Conservation (phyloP, 305 asterid species). For the Rubia balearica region DNA sequence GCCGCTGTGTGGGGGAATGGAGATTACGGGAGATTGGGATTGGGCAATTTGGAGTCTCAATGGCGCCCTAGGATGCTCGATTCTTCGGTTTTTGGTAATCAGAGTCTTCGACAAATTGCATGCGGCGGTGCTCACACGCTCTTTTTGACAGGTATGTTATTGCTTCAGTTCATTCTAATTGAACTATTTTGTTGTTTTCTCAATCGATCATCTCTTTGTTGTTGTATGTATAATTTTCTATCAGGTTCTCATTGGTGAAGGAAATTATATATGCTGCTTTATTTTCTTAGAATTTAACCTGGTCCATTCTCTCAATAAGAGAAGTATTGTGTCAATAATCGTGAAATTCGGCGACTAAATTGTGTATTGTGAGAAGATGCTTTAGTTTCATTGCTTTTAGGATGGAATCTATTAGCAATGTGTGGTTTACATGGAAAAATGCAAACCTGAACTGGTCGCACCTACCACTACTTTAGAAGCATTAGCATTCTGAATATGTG, state of each 20-base stretch:
- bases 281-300: not conserved
- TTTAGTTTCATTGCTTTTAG: not conserved
- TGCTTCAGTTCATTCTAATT: not conserved
- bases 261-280: not conserved
- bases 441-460: not conserved
- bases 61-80: constrained; percentile 62
- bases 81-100: constrained; percentile 56
- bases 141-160: constrained; percentile 57
- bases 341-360: not conserved
- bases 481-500: not conserved
- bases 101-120: constrained; percentile 58
- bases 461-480: not conserved
- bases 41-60: constrained; percentile 65
- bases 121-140: constrained; percentile 99
- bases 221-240: not conserved
- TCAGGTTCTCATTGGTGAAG: not conserved
- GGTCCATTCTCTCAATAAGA: not conserved
- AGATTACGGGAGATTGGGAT: constrained; percentile 88
- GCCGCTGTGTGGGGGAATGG: constrained; percentile 94
- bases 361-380: not conserved
- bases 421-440: not conserved
- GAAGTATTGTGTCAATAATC: not conserved
- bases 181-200: not conserved
- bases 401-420: not conserved
- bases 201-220: not conserved